Evolutionary conservation across 805 yeast species (phyloP), one percentile per base, ranked within the genome.

Genomic region (Kluyveromyces dobzhanskii): DNA sequence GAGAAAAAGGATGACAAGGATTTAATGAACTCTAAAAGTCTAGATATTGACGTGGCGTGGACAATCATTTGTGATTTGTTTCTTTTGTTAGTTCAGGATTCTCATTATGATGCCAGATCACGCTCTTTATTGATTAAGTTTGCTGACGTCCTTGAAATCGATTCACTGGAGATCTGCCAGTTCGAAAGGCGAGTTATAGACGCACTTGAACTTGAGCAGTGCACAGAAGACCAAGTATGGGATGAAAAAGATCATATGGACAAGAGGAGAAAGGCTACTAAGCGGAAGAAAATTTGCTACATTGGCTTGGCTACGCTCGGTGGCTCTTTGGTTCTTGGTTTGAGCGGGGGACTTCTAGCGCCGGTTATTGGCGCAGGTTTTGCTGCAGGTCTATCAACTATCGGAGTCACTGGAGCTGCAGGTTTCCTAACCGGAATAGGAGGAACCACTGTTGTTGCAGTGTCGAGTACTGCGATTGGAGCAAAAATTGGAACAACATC

Each of bases 341-440:
- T 92, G 14, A 85, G 96, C 44, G 97, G 95, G 7, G 99, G 99
- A 5, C 62, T 92, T 32, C 65, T 92, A 32, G 98, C 98, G 0
- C 99, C 99, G 0, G 95, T 94, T 2, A 94, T 92, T 53, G 97
- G 97, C 37, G 97, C 97, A 1, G 99, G 99, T 53, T 56, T 92
- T 21, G 98, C 97, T 2, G 97, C 97, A 3, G 99, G 97, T 12
- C 67, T 92, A 30, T 80, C 97, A 1, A 92, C 98, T 0, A 76
- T 90, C 17, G 99, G 99, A 24, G 83, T 94, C 17, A 70, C 85
- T 1, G 97, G 99, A n/a, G 86, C 97, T 0, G 63, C 86, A 12
- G 85, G 94, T 1, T 92, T 92, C 48, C 66, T 92, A 24, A 97
- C 97, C 0, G 97, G 98, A 37, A 85, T 90, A 2, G 98, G 95